These are phyloP conservation scores for Vitis hybrid DNA, from an alignment of 177 flowering plant species.

Conservation along the genomic window DNA sequence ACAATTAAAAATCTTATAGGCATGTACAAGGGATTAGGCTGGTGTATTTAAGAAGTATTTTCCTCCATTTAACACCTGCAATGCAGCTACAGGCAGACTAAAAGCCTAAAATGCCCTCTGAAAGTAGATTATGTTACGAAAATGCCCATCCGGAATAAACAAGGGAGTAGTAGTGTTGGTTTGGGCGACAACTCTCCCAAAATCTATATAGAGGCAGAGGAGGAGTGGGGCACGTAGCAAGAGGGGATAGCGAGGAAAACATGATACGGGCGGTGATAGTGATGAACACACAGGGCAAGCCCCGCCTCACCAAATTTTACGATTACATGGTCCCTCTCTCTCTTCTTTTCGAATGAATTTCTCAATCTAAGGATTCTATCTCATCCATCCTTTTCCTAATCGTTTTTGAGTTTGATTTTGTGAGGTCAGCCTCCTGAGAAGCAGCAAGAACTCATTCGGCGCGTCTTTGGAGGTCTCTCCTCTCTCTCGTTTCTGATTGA, in stretches of 20 bases:
- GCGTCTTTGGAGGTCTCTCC: conserved; percentile 65
- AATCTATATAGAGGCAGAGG: not conserved
- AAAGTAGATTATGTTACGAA: too few species aligned
- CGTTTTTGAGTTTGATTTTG: not conserved
- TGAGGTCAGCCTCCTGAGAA: conserved; percentile 71
- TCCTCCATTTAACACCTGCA: too few species aligned
- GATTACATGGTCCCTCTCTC: conserved; percentile 29
- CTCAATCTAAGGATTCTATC: not conserved
- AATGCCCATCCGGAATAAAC: too few species aligned
- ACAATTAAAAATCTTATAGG: too few species aligned
- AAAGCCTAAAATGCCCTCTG: too few species aligned
- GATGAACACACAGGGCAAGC: conserved; percentile 55
- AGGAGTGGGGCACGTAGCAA: not conserved
- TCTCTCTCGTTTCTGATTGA: not conserved
- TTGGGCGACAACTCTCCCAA: too few species aligned
- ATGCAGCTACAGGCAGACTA: too few species aligned
- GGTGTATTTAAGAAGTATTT: too few species aligned
- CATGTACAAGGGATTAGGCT: too few species aligned
- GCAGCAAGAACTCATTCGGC: conserved; percentile 88
- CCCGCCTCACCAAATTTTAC: conserved; percentile 55
- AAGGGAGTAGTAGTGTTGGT: too few species aligned
- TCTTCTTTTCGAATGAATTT: not conserved
- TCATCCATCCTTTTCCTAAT: too few species aligned
- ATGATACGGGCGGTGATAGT: conserved; percentile 57
- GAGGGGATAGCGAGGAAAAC: not conserved